Conservation (phyloP, 192 early-diverging fungal species). For the Coemansia sp. region DNA sequence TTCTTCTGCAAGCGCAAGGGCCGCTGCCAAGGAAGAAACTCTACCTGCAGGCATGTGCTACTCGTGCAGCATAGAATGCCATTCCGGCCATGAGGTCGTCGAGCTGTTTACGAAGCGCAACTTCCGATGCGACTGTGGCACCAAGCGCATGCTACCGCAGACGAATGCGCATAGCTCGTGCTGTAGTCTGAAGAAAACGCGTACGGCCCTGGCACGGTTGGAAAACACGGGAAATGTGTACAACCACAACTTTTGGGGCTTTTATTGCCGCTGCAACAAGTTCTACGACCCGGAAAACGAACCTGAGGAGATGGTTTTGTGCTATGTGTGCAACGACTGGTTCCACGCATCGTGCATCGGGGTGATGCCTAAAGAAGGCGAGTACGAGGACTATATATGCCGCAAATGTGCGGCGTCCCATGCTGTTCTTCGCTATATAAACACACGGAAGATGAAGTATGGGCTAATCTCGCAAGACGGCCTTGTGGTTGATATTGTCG, state of each 20-base stretch:
- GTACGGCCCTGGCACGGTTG: slow-evolving; percentile 16
- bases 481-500: slow-evolving; percentile 10
- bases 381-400: slow-evolving; percentile 47
- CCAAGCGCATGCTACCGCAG: slow-evolving; percentile 35
- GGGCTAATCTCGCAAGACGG: slow-evolving; percentile 25
- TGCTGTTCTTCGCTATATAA: slow-evolving; percentile 33
- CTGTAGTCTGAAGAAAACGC: slow-evolving; percentile 31
- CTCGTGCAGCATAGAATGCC: slow-evolving; percentile 78
- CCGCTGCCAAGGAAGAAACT: background rate
- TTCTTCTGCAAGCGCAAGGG: slow-evolving; percentile 1
- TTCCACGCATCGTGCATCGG: slow-evolving; percentile 75
- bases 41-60: slow-evolving; percentile 69
- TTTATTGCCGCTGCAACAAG: slow-evolving; percentile 84
- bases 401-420: slow-evolving; percentile 36
- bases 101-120: slow-evolving; percentile 84
- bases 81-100: slow-evolving; percentile 75
- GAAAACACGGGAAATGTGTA: slow-evolving; percentile 75
- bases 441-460: slow-evolving; percentile 14
- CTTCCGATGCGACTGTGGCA: slow-evolving; percentile 93
- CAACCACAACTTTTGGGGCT: slow-evolving; percentile 80
- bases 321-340: slow-evolving; percentile 88
- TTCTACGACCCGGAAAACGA: slow-evolving; percentile 76
- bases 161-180: slow-evolving; percentile 14
- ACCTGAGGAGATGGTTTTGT: slow-evolving; percentile 80
- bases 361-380: slow-evolving; percentile 42